phyloP scores from a whole-genome alignment of 2,329 filamentous ascomycete genomes.

The Cercospora janseana region DNA sequence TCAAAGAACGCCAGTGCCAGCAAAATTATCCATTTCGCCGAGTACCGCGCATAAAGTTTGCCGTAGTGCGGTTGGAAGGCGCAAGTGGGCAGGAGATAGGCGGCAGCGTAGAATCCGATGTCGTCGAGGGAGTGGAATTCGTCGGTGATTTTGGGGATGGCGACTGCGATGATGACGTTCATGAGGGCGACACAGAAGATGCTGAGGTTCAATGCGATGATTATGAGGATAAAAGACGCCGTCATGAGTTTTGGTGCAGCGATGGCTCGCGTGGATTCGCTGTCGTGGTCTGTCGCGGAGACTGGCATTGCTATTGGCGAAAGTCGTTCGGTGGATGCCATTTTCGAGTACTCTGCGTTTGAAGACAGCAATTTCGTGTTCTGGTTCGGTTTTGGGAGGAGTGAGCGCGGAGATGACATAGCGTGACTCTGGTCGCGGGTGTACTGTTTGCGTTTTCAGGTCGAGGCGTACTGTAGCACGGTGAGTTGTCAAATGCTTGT shows the following conservation, averaged over 20 bases:
- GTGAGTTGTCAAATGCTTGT: conserved; percentile 8
- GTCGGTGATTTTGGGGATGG: conserved; percentile 44
- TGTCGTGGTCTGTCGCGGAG: not conserved
- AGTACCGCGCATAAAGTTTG: conserved; percentile 4
- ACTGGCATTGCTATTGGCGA: not conserved
- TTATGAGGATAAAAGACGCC: not conserved
- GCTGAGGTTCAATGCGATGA: conserved; percentile 4
- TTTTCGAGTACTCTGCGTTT: too few relatives aligned
- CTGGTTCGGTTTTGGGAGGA: too few relatives aligned
- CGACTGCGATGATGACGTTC: conserved; percentile 19
- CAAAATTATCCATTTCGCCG: conserved; percentile 2
- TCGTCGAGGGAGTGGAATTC: conserved; percentile 43
- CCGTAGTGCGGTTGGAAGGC: conserved; percentile 6
- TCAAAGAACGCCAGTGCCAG: not conserved
- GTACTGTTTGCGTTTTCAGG: not conserved
- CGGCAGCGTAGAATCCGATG: conserved; percentile 44
- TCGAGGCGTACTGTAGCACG: conserved; percentile 1
- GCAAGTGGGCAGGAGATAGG: conserved; percentile 12
- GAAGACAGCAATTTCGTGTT: too few relatives aligned
- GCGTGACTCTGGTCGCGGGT: too few relatives aligned
- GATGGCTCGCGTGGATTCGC: not conserved
- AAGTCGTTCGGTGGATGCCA: not conserved
- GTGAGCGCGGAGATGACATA: too few relatives aligned
- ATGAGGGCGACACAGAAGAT: conserved; percentile 7
- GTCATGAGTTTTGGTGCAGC: not conserved